Evolutionary conservation across 805 yeast species (phyloP), one percentile per base, ranked within the genome.

Genomic region (Myxozyma geophila): DNA sequence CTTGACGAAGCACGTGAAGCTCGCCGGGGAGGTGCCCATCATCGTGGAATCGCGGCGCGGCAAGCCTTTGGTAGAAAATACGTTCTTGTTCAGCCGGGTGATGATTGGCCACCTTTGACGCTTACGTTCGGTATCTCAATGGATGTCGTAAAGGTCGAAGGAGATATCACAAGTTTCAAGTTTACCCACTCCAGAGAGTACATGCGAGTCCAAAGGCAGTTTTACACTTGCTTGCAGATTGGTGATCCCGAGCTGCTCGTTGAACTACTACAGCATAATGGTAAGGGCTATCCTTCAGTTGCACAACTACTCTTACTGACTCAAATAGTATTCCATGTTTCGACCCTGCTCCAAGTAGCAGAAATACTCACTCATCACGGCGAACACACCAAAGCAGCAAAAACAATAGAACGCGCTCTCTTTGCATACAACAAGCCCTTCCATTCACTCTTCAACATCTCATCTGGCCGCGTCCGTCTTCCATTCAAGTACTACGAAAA

Each of bases 381-480:
- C 40, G 89, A 88, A 68, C 78, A 73, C 55, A 82, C 88, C 1
- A 85, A 87, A 58, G 84, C 92, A 50, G 87, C 85, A 70, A 92
- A 92, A 0, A 75, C 90, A 54, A 78, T 90, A 12, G 96, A 91
- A 72, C 81, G 89, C 64, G 89, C 92, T 1, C 75, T 91, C 23
- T 89, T 90, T 74, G 87, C 87, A 0, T 89, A 88, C 75, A 96
- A 91, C 73, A 79, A 96, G 72, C 85, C 87, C 7, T 80, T 91
- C 68, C 85, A 83, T 67, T 82, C 81, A 54, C 79, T 79, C n/a
- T 83, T 89, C 70, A 82, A 80, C 33, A 80, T 89, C 19, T 77
- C 82, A 8, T 87, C 85, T 8, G 77, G 81, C 1, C 78, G 85
- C 12, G 79, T 85, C 19, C 83, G 95, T 63, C 77, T 91, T 41